Evolutionary conservation across 176 grass and related monocot genomes (phyloP).

Genomic region (Otatea glauca): DNA sequence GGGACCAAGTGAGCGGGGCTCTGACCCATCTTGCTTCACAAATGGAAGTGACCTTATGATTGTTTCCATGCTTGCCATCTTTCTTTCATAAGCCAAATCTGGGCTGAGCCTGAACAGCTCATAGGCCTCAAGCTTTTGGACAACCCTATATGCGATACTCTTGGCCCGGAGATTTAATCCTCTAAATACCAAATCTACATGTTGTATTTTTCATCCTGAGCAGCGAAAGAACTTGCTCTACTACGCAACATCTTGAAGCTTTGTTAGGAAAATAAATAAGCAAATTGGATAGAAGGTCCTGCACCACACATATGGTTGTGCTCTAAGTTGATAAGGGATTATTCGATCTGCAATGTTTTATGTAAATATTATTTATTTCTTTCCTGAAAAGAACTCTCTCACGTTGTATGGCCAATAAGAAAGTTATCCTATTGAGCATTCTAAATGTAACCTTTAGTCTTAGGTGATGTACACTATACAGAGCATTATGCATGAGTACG

Average conservation of each 20-base stretch:
- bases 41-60: slow-evolving; percentile 2
- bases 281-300: slow-evolving; percentile 9
- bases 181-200: not conserved
- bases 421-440: slow-evolving; percentile 2
- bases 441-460: not conserved
- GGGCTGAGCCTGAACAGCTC: not conserved
- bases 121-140: not conserved
- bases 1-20: not conserved
- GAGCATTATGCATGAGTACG: not conserved
- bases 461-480: not conserved
- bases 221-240: not conserved
- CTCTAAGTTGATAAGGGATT: not conserved
- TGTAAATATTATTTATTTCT: slow-evolving; percentile 15
- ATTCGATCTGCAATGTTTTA: not conserved
- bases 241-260: not conserved
- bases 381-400: not conserved
- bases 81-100: slow-evolving; percentile 2
- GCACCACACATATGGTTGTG: not conserved
- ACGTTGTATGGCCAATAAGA: not conserved
- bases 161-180: not conserved
- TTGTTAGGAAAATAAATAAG: not conserved
- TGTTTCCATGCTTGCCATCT: not conserved
- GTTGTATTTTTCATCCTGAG: not conserved
- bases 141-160: not conserved
- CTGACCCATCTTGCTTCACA: slow-evolving; percentile 11